phyloP scores from a whole-genome alignment of 2,329 filamentous ascomycete species.

The Beauveria scarabaeidicola region DNA sequence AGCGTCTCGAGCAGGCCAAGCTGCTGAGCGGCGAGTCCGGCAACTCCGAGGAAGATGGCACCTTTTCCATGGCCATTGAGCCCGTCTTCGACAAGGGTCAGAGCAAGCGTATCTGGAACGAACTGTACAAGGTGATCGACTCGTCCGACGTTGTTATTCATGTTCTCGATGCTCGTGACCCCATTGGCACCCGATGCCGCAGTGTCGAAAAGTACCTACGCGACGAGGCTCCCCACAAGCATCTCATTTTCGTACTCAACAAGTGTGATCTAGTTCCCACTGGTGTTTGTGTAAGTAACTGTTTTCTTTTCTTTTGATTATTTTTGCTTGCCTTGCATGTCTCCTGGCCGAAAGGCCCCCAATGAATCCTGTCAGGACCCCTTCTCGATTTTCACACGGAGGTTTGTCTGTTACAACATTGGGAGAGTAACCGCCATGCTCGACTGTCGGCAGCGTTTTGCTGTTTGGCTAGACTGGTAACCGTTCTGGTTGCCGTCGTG shows the following conservation, averaged over 20 bases:
- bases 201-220: slow-evolving; percentile 76
- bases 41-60: slow-evolving; percentile 38
- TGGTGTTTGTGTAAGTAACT: slow-evolving; percentile 78
- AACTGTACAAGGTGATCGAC: slow-evolving; percentile 90
- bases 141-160: slow-evolving; percentile 96
- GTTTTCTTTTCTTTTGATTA: slow-evolving; percentile 9
- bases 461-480: slow-evolving; percentile 54
- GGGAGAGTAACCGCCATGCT: slow-evolving; percentile 70
- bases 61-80: slow-evolving; percentile 59
- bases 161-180: slow-evolving; percentile 82
- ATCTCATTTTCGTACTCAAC: slow-evolving; percentile 49
- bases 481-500: slow-evolving; percentile 85
- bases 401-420: slow-evolving; percentile 96
- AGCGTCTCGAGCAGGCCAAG: slow-evolving; percentile 69
- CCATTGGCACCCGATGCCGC: slow-evolving; percentile 79
- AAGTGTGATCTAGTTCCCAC: slow-evolving; percentile 77
- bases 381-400: slow-evolving; percentile 61
- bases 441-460: slow-evolving; percentile 26
- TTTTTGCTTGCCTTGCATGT: slow-evolving; percentile 12
- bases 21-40: slow-evolving; percentile 63
- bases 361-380: slow-evolving; percentile 80
- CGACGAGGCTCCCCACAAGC: slow-evolving; percentile 92
- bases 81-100: slow-evolving; percentile 92
- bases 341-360: slow-evolving; percentile 36
- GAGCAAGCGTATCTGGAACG: slow-evolving; percentile 94